Percentiles rank a stretch among this genome's conserved stretches.
These are phyloP conservation scores for Komagataella kurtzmanii DNA, from an alignment of 805 yeast species.

Conservation along the genomic window DNA sequence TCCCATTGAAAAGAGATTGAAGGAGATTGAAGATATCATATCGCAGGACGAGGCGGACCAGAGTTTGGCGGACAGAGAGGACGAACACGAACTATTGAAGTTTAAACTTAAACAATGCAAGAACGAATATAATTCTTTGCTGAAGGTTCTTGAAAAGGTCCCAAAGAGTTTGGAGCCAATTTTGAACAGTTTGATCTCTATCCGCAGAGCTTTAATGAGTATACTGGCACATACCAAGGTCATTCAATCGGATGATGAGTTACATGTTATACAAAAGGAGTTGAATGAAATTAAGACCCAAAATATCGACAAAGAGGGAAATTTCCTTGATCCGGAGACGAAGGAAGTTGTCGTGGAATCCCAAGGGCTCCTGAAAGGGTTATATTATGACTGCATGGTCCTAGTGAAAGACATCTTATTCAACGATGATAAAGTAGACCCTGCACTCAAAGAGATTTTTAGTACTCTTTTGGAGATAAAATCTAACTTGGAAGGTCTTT, in stretches of 20 bases:
- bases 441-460: constrained; percentile 45
- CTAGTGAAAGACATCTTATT: constrained; percentile 55
- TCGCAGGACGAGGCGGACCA: constrained; percentile 7
- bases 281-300: constrained; percentile 26
- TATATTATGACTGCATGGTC: constrained; percentile 74
- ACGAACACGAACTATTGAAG: constrained; percentile 48
- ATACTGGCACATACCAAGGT: constrained; percentile 5
- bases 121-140: constrained; percentile 41
- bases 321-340: constrained; percentile 21
- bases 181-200: constrained; percentile 45
- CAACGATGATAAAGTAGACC: constrained; percentile 28
- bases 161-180: constrained; percentile 34
- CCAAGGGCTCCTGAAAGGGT: constrained; percentile 49
- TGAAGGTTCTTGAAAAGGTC: constrained; percentile 38
- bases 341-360: constrained; percentile 8
- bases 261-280: constrained; percentile 22
- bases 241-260: constrained; percentile 12
- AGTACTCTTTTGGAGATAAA: constrained; percentile 52
- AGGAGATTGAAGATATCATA: constrained; percentile 36
- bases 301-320: constrained; percentile 42
- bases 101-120: constrained; percentile 54
- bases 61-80: constrained; percentile 25
- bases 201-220: constrained; percentile 46
- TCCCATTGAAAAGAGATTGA: constrained; percentile 64
- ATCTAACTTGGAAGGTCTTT: constrained; percentile 62